A percentile compares a stretch with the other conserved stretches of the same genome.
Evolutionary conservation across 805 yeast species (phyloP).

Genomic region (Zygosaccharomyces bisporus): DNA sequence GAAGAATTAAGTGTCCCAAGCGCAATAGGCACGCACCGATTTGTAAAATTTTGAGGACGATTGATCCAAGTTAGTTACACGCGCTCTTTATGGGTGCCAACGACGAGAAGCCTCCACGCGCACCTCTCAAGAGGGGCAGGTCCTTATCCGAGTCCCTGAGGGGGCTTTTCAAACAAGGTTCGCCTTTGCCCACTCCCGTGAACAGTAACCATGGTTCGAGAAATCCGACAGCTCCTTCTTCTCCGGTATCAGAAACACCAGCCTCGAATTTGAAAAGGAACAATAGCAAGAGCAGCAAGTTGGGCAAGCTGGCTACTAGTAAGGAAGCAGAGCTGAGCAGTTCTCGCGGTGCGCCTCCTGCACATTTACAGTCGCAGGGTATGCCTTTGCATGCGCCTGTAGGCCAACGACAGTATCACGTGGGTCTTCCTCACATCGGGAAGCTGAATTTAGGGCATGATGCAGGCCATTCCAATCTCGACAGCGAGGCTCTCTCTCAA

Average conservation of each 20-base stretch:
- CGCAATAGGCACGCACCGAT: background rate
- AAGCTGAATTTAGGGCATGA: constrained; percentile 21
- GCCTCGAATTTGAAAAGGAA: constrained; percentile 9
- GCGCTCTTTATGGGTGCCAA: constrained; percentile 4
- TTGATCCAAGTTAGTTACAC: background rate
- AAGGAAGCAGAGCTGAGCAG: constrained; percentile 27
- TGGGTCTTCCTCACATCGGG: constrained; percentile 19
- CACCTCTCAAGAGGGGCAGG: constrained; percentile 20
- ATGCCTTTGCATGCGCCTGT: constrained; percentile 18
- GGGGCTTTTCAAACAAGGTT: constrained; percentile 20
- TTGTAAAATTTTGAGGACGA: background rate
- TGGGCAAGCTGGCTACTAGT: constrained; percentile 15
- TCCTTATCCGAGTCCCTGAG: constrained; percentile 30
- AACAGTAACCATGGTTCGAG: constrained; percentile 3
- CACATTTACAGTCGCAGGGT: constrained; percentile 6
- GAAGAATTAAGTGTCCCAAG: background rate
- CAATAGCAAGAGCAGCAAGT: constrained; percentile 12
- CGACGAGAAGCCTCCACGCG: constrained; percentile 12
- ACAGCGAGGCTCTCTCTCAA: constrained; percentile 18
- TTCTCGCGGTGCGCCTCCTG: constrained; percentile 17
- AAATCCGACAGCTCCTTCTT: constrained; percentile 4
- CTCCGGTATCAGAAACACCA: constrained; percentile 9
- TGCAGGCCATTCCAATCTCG: constrained; percentile 14
- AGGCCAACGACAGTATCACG: constrained; percentile 12
- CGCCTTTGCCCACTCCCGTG: constrained; percentile 1